These are phyloP conservation scores for Wallacemonas rigidus DNA, from an alignment of 208 protist species.

Conservation along the genomic window DNA sequence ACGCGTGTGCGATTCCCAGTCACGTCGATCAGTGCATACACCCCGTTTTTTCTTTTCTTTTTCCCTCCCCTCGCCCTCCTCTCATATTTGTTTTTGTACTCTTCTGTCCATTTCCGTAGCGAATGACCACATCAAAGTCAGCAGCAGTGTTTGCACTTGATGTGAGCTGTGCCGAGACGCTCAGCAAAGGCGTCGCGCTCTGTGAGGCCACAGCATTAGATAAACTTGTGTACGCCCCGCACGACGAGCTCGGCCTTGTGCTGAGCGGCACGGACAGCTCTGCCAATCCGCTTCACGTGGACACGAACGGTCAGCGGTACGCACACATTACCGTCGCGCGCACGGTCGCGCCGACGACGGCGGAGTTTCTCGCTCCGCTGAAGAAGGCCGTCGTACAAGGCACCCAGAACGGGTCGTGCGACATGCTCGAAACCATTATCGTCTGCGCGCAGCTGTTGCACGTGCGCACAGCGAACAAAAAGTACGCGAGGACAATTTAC, in stretches of 20 bases:
- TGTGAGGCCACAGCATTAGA: constrained; percentile 32
- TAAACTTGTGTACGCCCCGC: constrained; percentile 51
- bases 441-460: constrained; percentile 78
- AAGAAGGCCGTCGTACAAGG: constrained; percentile 1
- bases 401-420: constrained; percentile 21
- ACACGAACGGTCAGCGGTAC: constrained; percentile 17
- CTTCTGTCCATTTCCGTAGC: not conserved
- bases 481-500: constrained; percentile 81
- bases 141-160: constrained; percentile 63
- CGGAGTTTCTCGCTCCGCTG: constrained; percentile 23
- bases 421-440: constrained; percentile 85
- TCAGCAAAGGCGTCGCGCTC: constrained; percentile 37
- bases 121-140: constrained; percentile 28
- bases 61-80: not conserved
- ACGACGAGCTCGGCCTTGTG: constrained; percentile 76
- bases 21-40: too few relatives aligned
- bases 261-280: constrained; percentile 48
- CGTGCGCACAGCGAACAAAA: constrained; percentile 41
- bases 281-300: constrained; percentile 36
- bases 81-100: not conserved
- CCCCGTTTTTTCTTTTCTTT: constrained; percentile 14
- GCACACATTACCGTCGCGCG: constrained; percentile 39
- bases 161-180: constrained; percentile 24
- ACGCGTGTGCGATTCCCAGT: too few relatives aligned
- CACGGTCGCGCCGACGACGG: constrained; percentile 23